Conservation (phyloP, 129 eudicot species). For the Centrapalus pauciflorus region DNA sequence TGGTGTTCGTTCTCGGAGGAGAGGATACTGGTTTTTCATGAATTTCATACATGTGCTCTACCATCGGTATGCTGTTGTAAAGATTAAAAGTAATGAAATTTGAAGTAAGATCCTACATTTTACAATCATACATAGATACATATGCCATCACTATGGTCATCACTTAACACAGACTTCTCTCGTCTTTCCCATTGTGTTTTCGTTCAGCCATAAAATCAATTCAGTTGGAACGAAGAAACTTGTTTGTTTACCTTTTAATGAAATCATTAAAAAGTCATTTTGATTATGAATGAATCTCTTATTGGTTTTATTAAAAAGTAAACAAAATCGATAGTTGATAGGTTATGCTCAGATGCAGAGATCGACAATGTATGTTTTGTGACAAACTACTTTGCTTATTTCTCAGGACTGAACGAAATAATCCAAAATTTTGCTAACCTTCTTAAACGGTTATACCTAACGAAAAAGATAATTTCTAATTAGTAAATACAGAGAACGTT, state of each 20-base stretch:
- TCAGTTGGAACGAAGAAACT: too few species aligned
- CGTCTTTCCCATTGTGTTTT: too few species aligned
- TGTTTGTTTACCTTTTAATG: too few species aligned
- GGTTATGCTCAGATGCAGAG: not conserved
- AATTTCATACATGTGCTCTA: not conserved
- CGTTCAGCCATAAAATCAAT: too few species aligned
- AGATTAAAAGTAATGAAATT: slow-evolving; percentile 20
- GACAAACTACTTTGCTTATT: not conserved
- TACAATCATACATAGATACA: slow-evolving; percentile 12
- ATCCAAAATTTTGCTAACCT: slow-evolving; percentile 9
- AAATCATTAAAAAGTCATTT: too few species aligned
- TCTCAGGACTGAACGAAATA: not conserved
- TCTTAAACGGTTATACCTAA: slow-evolving; percentile 4
- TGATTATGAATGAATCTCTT: too few species aligned
- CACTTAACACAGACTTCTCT: too few species aligned
- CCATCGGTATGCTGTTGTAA: slow-evolving; percentile 5
- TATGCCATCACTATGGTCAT: slow-evolving; percentile 12
- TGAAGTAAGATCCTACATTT: slow-evolving; percentile 18
- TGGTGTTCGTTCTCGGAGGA: slow-evolving; percentile 6
- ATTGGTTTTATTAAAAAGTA: too few species aligned
- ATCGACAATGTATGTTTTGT: not conserved
- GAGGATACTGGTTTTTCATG: slow-evolving; percentile 10
- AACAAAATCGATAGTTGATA: too few species aligned
- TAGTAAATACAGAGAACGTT: slow-evolving; percentile 1
- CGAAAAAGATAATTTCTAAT: not conserved